These are phyloP conservation scores for Rhododendron molle DNA, from an alignment of 148 eudicot genomes.

Conservation along the genomic window DNA sequence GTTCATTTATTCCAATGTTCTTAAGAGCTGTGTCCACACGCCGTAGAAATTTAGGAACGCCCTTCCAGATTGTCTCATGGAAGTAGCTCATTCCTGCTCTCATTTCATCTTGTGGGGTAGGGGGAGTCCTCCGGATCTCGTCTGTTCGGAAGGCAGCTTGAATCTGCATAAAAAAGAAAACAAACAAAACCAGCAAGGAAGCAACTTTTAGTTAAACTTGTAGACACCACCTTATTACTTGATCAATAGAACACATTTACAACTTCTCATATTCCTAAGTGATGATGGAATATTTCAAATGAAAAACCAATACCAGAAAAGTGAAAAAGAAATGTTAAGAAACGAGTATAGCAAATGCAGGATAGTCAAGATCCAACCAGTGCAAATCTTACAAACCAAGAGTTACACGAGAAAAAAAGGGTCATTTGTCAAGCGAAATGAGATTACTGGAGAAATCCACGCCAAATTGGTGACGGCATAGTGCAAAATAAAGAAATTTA, in stretches of 20 bases:
- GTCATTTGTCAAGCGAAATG: neutral
- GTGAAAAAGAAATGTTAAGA: neutral
- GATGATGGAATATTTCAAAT: neutral
- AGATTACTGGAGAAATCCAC: neutral
- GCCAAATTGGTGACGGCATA: neutral
- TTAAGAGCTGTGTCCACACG: slow-evolving; percentile 96
- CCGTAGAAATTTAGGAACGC: slow-evolving; percentile 91
- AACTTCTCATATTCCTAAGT: neutral
- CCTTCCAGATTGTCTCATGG: slow-evolving; percentile 96
- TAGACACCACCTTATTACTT: neutral
- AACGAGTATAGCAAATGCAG: neutral
- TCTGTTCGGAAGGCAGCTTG: slow-evolving; percentile 99
- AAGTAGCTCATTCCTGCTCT: slow-evolving; percentile 99
- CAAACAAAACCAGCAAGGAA: neutral
- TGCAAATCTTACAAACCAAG: neutral
- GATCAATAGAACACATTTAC: neutral
- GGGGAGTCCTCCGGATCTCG: slow-evolving; percentile 88
- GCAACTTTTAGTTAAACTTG: neutral
- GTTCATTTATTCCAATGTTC: slow-evolving; percentile 92
- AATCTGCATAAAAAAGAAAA: slow-evolving; percentile 47
- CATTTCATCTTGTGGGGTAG: slow-evolving; percentile 98
- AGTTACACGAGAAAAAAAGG: neutral
- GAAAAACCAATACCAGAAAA: neutral
- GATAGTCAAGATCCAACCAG: neutral
- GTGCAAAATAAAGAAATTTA: neutral